phyloP scores from a whole-genome alignment of 148 eudicot genomes.

The Camellia japonica region DNA sequence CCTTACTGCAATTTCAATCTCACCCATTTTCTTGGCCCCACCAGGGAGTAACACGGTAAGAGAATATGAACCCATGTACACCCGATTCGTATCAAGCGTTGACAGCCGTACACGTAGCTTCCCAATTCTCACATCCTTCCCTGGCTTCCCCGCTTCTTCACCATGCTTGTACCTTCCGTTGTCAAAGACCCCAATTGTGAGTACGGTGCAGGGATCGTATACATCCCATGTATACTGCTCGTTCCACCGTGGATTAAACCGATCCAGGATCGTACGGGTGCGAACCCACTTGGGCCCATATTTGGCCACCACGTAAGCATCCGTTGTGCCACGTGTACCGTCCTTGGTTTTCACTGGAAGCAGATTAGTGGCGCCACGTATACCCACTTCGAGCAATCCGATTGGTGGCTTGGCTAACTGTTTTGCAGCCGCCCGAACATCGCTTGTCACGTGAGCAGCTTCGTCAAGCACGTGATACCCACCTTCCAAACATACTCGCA shows the following conservation, averaged over 20 bases:
- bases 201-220: slow-evolving; percentile 82
- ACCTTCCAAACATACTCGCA: slow-evolving; percentile 72
- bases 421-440: slow-evolving; percentile 70
- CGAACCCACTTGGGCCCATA: slow-evolving; percentile 94
- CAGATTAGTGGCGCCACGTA: slow-evolving; percentile 68
- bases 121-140: slow-evolving; percentile 67
- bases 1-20: slow-evolving; percentile 67
- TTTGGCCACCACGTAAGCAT: slow-evolving; percentile 83
- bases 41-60: slow-evolving; percentile 62
- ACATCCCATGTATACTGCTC: slow-evolving; percentile 94
- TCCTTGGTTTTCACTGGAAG: slow-evolving; percentile 79
- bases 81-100: slow-evolving; percentile 62
- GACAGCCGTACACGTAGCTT: slow-evolving; percentile 72
- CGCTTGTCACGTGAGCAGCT: slow-evolving; percentile 94
- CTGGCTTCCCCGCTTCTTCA: slow-evolving; percentile 39
- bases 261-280: slow-evolving; percentile 71
- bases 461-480: slow-evolving; percentile 98
- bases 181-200: slow-evolving; percentile 81
- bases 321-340: slow-evolving; percentile 76
- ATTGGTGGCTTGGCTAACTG: slow-evolving; percentile 68
- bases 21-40: slow-evolving; percentile 80
- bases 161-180: slow-evolving; percentile 63
- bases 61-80: slow-evolving; percentile 56
- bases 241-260: slow-evolving; percentile 89
- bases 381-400: slow-evolving; percentile 84